Evolutionary conservation across 192 early-diverging fungal genomes (phyloP).

Genomic region (Rhizophagus clarus): DNA sequence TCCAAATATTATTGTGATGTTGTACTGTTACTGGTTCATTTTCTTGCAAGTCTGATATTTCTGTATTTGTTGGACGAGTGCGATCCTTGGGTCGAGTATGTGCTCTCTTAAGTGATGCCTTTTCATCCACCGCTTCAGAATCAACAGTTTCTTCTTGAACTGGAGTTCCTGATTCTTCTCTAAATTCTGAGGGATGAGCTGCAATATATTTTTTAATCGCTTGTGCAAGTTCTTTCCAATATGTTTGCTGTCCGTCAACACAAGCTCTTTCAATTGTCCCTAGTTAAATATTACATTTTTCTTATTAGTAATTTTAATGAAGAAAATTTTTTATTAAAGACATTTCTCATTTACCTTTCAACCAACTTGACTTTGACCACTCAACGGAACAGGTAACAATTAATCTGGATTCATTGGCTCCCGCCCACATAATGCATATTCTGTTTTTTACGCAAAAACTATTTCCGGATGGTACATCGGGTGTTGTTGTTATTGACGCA

Average conservation of each 20-base stretch:
- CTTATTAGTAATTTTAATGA: too few relatives aligned
- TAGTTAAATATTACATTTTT: neutral
- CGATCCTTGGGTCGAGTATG: neutral
- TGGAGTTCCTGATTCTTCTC: slow-evolving; percentile 6
- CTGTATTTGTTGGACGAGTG: neutral
- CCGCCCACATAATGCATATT: slow-evolving; percentile 58
- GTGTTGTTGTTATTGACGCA: slow-evolving; percentile 55
- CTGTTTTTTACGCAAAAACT: slow-evolving; percentile 55
- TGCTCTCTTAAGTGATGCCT: neutral
- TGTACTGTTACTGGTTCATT: neutral
- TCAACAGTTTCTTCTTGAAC: neutral
- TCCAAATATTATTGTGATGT: neutral
- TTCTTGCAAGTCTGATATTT: neutral
- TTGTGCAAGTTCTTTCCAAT: slow-evolving; percentile 47
- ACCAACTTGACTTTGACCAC: slow-evolving; percentile 48
- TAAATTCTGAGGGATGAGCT: slow-evolving; percentile 45
- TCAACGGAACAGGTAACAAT: slow-evolving; percentile 53
- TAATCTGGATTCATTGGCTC: slow-evolving; percentile 44
- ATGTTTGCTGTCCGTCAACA: slow-evolving; percentile 46
- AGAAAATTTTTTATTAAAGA: too few relatives aligned
- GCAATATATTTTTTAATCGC: slow-evolving; percentile 46
- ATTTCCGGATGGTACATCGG: slow-evolving; percentile 60
- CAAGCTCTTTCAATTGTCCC: slow-evolving; percentile 56
- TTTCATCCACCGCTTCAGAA: neutral
- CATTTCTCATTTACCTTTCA: slow-evolving; percentile 17